Conservation (phyloP, 2,329 filamentous ascomycete species). For the Zalaria sp. region DNA sequence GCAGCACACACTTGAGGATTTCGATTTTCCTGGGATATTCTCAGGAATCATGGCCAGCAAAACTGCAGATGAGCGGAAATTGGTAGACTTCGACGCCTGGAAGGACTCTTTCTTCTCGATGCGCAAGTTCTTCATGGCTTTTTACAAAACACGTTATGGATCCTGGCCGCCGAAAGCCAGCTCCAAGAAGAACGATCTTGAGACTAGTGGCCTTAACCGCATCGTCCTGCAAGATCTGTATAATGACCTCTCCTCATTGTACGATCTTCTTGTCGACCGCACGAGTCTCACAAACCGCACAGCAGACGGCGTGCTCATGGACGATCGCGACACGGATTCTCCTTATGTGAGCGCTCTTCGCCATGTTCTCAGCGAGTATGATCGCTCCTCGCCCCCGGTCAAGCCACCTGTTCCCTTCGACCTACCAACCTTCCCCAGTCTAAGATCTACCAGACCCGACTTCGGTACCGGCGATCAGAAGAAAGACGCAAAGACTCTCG, state of each 20-base stretch:
- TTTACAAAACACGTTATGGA: slow-evolving; percentile 56
- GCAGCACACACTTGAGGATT: slow-evolving; percentile 63
- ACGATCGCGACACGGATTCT: slow-evolving; percentile 37
- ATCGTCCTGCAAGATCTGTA: slow-evolving; percentile 72
- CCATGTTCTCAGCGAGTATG: slow-evolving; percentile 72
- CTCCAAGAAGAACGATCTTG: slow-evolving; percentile 82
- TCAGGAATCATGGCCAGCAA: slow-evolving; percentile 77
- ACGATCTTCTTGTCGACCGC: slow-evolving; percentile 78
- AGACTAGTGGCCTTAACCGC: slow-evolving; percentile 75
- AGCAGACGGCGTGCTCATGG: slow-evolving; percentile 50
- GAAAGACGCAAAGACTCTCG: slow-evolving; percentile 58
- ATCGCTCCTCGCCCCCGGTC: slow-evolving; percentile 77
- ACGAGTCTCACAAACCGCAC: slow-evolving; percentile 63
- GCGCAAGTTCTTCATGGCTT: slow-evolving; percentile 55
- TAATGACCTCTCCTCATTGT: slow-evolving; percentile 70
- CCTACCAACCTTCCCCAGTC: slow-evolving; percentile 59
- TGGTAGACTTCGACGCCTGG: slow-evolving; percentile 76
- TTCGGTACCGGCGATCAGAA: slow-evolving; percentile 53
- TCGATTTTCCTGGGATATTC: slow-evolving; percentile 84
- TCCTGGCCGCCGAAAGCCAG: slow-evolving; percentile 82
- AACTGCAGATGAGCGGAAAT: slow-evolving; percentile 59
- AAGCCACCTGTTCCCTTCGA: slow-evolving; percentile 87
- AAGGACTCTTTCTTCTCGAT: slow-evolving; percentile 59
- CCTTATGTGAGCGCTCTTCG: slow-evolving; percentile 57
- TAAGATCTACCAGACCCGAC: slow-evolving; percentile 51